Percentiles rank a stretch among this genome's conserved stretches.
Evolutionary conservation across 1,284 basidiomycete genomes (phyloP).

Genomic region (Ganoderma boninense): DNA sequence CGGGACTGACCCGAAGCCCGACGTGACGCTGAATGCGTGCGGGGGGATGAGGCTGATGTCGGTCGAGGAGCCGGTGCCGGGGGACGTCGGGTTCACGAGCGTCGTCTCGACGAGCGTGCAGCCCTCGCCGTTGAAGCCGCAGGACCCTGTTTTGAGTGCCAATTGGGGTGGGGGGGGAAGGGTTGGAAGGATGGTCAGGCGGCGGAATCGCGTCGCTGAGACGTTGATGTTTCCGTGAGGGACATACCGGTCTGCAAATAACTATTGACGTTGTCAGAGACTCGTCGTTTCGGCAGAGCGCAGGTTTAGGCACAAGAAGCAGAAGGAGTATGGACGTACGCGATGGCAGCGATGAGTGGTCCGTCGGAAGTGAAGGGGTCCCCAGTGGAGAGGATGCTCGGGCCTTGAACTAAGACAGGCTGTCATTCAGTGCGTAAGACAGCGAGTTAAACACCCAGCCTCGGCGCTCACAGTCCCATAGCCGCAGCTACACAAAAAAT

Average conservation of each 20-base stretch:
- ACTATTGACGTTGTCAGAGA: slow-evolving; percentile 18
- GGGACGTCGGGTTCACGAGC: slow-evolving; percentile 44
- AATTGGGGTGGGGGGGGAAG: too few relatives aligned
- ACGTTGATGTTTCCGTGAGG: too few relatives aligned
- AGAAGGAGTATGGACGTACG: slow-evolving; percentile 37
- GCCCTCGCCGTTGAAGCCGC: slow-evolving; percentile 51
- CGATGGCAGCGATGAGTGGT: slow-evolving; percentile 42
- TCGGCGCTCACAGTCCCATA: neutral
- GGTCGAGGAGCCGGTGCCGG: slow-evolving; percentile 50
- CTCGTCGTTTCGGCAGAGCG: neutral
- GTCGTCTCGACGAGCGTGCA: slow-evolving; percentile 54
- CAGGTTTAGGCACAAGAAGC: too few relatives aligned
- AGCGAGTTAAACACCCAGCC: too few relatives aligned
- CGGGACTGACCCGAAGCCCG: slow-evolving; percentile 38
- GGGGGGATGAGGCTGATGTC: slow-evolving; percentile 55
- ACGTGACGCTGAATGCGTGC: slow-evolving; percentile 44
- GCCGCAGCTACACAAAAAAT: too few relatives aligned
- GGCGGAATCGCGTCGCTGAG: too few relatives aligned
- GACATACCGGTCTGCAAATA: slow-evolving; percentile 42
- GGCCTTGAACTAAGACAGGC: slow-evolving; percentile 45
- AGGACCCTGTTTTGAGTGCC: slow-evolving; percentile 39
- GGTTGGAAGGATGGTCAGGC: neutral
- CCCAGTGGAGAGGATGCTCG: slow-evolving; percentile 44
- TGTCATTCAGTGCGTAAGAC: slow-evolving; percentile 12
- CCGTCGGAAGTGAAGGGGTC: slow-evolving; percentile 43